Percentiles rank a stretch among this genome's conserved stretches.
These are phyloP conservation scores for Mycena latifolia DNA, from an alignment of 768 basidiomycete genomes.

Conservation along the genomic window DNA sequence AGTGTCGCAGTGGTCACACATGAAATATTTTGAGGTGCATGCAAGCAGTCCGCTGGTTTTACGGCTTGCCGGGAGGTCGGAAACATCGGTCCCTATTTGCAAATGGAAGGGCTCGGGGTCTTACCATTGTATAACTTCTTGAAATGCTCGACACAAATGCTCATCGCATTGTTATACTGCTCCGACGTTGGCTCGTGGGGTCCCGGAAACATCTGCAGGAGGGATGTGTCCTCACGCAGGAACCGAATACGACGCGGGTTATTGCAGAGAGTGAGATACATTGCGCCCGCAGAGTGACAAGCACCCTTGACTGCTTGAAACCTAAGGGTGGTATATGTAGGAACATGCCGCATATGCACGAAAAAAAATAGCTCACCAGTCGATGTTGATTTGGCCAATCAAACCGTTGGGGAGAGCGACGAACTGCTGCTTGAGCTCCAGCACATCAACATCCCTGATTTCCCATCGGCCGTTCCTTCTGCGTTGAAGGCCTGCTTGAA, in stretches of 20 bases:
- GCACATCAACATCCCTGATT: conserved; percentile 39
- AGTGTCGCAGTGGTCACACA: conserved; percentile 30
- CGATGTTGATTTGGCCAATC: conserved; percentile 39
- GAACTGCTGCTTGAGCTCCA: conserved; percentile 37
- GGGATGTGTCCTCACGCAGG: conserved; percentile 38
- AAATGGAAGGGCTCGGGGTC: conserved; percentile 16
- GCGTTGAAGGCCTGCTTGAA: conserved; percentile 39
- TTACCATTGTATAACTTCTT: conserved; percentile 29
- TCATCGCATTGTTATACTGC: conserved; percentile 32
- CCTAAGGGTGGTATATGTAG: conserved; percentile 23
- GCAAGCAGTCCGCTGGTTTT: conserved; percentile 24
- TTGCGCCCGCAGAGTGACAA: conserved; percentile 40
- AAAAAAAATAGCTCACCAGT: conserved; percentile 34
- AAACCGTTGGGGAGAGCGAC: conserved; percentile 39
- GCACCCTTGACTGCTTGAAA: conserved; percentile 35
- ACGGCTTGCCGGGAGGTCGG: too few species aligned
- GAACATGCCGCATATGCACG: too few species aligned
- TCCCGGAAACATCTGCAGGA: conserved; percentile 39
- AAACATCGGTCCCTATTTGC: conserved; percentile 24
- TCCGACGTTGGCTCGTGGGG: conserved; percentile 37
- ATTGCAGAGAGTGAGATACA: conserved; percentile 40
- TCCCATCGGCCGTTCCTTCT: conserved; percentile 29
- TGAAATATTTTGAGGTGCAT: conserved; percentile 30
- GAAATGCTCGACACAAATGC: conserved; percentile 27
- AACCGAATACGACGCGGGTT: conserved; percentile 37